These are phyloP conservation scores for Nothophaeocryptopus gaeumannii DNA, from an alignment of 2,329 filamentous ascomycete genomes.

Conservation along the genomic window DNA sequence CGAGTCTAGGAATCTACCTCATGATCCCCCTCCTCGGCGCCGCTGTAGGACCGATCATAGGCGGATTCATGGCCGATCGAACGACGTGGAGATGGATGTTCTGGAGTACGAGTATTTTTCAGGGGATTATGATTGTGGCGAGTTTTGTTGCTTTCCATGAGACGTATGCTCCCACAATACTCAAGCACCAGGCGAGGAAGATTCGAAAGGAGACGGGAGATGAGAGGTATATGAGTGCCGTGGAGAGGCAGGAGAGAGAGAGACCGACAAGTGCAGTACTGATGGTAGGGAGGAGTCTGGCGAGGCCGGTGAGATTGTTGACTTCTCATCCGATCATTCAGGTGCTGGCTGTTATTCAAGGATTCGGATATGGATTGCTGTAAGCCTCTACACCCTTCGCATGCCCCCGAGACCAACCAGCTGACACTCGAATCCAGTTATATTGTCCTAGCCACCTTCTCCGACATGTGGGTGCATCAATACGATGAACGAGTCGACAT, in stretches of 20 bases:
- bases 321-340: slow-evolving; percentile 22
- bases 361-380: too few species aligned
- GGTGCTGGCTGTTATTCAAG: slow-evolving; percentile 7
- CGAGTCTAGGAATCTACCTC: slow-evolving; percentile 16
- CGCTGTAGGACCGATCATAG: slow-evolving; percentile 24
- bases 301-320: slow-evolving; percentile 34
- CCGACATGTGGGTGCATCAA: slow-evolving; percentile 36
- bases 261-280: neutral
- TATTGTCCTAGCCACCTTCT: slow-evolving; percentile 45
- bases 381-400: too few species aligned
- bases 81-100: slow-evolving; percentile 46
- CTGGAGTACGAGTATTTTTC: slow-evolving; percentile 39
- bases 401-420: neutral
- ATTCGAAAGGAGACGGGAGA: slow-evolving; percentile 40
- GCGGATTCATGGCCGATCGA: slow-evolving; percentile 39
- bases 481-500: slow-evolving; percentile 39
- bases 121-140: slow-evolving; percentile 23
- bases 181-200: slow-evolving; percentile 37
- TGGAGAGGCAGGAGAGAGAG: slow-evolving; percentile 11
- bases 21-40: slow-evolving; percentile 22
- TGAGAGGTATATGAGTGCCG: slow-evolving; percentile 53
- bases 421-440: slow-evolving; percentile 31
- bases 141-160: slow-evolving; percentile 38
- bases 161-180: slow-evolving; percentile 38
- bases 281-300: slow-evolving; percentile 38